Base-by-base conservation (phyloP, 495 filamentous ascomycete genomes). In the Daldinia caldariorum region DNA sequence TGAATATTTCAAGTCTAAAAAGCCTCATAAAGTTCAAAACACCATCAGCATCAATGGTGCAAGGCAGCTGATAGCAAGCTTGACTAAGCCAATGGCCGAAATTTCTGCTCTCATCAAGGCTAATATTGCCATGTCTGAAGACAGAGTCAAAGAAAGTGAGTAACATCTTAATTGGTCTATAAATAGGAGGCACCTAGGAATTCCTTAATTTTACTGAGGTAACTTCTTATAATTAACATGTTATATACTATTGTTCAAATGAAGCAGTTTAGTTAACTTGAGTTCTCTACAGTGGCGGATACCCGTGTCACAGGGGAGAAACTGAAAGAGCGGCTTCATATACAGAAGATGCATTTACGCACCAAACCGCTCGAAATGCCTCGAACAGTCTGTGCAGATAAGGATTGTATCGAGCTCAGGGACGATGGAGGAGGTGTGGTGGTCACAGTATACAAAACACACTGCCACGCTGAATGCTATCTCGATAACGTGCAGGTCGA, bases 81-180 rank as follows among this genome's bases (percentile, higher is more conserved):
- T 58, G 34, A 58, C 55, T 5, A 38, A 39, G 20, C 55, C 55
- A 20, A 58, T 58, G 55, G 55, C 55, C 10, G 35, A 58, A 0
- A 39, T 58, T 13, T 26, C 20, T 12, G 32, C 34, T 34, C 7
- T 18, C 2, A 58, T 58, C 32, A 37, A 58, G n/a, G 13, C 34
- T 0, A 58, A 35, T 9, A 58, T 58, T 35, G 35, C 32, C 0
- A n/a, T 58, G 43, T 22, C 3, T 7, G 18, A 12, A 47, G 43
- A 38, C 8, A 58, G 13, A 6, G 26, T 35, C 12, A 58, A 41
- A 6, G 34, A 39, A 41, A 29, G 20, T 22, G 4, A 7, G 32
- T 58, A 29, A 7, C 2, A 13, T 47, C 3, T 39, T 4, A 1
- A 2, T 47, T 47, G 8, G 6, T 47, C 8, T 2, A 9, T 8